A percentile compares a stretch with the other conserved stretches of the same genome.
These are phyloP conservation scores for Aspergillus pseudotamarii DNA, from an alignment of 2,329 filamentous ascomycete species.

Conservation along the genomic window DNA sequence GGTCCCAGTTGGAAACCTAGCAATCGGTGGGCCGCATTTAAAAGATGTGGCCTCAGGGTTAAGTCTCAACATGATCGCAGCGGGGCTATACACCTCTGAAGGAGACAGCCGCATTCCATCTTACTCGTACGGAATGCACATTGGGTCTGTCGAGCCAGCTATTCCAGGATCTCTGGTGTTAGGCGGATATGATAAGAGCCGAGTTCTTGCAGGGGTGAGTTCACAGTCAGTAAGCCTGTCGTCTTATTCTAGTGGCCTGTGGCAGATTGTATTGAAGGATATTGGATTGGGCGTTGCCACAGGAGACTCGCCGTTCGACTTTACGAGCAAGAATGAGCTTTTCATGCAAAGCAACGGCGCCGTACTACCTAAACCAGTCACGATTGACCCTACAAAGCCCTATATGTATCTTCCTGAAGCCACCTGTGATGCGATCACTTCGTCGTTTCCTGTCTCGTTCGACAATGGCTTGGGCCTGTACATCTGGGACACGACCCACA, in stretches of 20 bases:
- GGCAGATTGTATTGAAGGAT: conserved; percentile 37
- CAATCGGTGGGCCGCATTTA: conserved; percentile 18
- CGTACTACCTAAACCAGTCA: conserved; percentile 30
- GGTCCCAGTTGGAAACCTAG: conserved; percentile 22
- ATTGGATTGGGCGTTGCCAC: conserved; percentile 46
- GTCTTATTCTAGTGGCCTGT: conserved; percentile 6
- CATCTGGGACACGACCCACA: conserved; percentile 42
- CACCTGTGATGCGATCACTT: conserved; percentile 46
- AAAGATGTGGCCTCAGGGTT: conserved; percentile 6
- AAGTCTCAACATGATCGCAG: conserved; percentile 17
- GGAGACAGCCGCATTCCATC: conserved; percentile 33
- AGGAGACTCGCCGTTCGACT: conserved; percentile 45
- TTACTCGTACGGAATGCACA: conserved; percentile 49
- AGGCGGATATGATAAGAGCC: conserved; percentile 47
- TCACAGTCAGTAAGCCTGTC: conserved; percentile 20
- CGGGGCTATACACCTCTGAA: conserved; percentile 15
- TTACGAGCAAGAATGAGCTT: conserved; percentile 29
- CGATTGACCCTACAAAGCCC: conserved; percentile 37
- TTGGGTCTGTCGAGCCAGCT: conserved; percentile 39
- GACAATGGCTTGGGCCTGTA: conserved; percentile 43
- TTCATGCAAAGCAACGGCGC: conserved; percentile 32
- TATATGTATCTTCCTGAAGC: conserved; percentile 46
- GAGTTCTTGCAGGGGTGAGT: conserved; percentile 35
- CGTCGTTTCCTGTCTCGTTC: conserved; percentile 42
- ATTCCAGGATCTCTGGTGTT: conserved; percentile 43